Conservation (phyloP, 1,284 basidiomycete genomes). For the Volvariella surrecta region DNA sequence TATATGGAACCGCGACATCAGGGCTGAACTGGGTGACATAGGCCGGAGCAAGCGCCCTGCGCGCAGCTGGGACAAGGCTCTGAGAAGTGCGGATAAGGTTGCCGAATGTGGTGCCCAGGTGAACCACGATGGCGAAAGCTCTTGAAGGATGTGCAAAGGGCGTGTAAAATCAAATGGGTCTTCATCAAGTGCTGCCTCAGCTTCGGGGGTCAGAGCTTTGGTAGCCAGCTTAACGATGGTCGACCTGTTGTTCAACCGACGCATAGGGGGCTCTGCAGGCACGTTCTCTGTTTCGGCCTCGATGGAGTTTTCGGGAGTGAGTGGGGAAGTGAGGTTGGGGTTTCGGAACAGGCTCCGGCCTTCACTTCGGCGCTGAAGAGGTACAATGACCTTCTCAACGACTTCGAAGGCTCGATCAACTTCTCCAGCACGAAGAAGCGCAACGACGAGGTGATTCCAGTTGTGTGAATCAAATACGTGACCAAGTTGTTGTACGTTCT, state of each 20-base stretch:
- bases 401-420: conserved; percentile 78
- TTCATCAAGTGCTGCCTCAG: conserved; percentile 9
- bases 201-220: conserved; percentile 14
- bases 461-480: conserved; percentile 87
- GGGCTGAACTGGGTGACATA: conserved; percentile 14
- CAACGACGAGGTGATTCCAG: conserved; percentile 83
- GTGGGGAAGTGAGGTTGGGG: conserved; percentile 31
- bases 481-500: conserved; percentile 51
- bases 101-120: conserved; percentile 54
- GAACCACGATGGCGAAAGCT: conserved; percentile 56
- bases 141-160: conserved; percentile 51
- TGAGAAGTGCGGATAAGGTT: conserved; percentile 37
- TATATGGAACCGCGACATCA: neutral
- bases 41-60: conserved; percentile 43
- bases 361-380: conserved; percentile 23
- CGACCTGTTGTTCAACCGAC: conserved; percentile 17
- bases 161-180: conserved; percentile 36
- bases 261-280: conserved; percentile 23
- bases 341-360: conserved; percentile 20
- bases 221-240: conserved; percentile 11
- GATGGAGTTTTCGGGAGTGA: conserved; percentile 17
- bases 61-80: conserved; percentile 36
- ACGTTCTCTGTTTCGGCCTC: conserved; percentile 10
- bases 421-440: conserved; percentile 75
- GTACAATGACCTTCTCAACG: conserved; percentile 73